Conservation (phyloP, 345 rosid species). For the Erysimum cheiranthoides region DNA sequence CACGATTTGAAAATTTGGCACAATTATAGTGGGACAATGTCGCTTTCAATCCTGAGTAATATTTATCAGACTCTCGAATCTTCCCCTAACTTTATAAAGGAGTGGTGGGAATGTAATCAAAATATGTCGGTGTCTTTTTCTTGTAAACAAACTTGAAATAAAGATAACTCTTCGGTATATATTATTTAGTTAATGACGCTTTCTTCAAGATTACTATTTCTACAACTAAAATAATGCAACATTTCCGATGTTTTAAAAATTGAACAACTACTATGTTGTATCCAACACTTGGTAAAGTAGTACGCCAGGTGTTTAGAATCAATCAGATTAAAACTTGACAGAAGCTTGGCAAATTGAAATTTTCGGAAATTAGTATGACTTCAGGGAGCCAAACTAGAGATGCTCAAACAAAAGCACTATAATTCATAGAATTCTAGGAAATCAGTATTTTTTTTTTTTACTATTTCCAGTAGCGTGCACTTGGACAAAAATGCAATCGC, state of each 20-base stretch:
- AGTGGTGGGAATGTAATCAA: slow-evolving; percentile 34
- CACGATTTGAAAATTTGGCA: slow-evolving; percentile 11
- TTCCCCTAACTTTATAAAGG: slow-evolving; percentile 36
- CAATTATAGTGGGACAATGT: slow-evolving; percentile 31
- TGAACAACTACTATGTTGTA: neutral
- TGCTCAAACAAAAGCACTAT: neutral
- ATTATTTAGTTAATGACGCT: neutral
- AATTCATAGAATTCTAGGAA: neutral
- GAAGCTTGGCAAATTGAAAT: neutral
- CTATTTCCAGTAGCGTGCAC: neutral
- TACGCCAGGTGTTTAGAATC: neutral
- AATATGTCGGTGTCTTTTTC: slow-evolving; percentile 18
- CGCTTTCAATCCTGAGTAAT: slow-evolving; percentile 32
- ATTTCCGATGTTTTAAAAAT: neutral
- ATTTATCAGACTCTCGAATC: slow-evolving; percentile 14
- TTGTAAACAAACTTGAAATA: neutral
- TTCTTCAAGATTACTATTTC: neutral
- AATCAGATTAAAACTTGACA: neutral
- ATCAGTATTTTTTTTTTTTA: neutral
- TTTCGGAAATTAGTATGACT: neutral
- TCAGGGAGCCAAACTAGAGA: neutral
- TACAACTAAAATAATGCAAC: neutral
- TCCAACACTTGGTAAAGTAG: neutral
- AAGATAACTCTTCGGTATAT: neutral
- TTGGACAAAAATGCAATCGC: neutral